These are phyloP conservation scores for Trichoderma arundinaceum DNA, from an alignment of 2,329 filamentous ascomycete genomes.

Conservation along the genomic window DNA sequence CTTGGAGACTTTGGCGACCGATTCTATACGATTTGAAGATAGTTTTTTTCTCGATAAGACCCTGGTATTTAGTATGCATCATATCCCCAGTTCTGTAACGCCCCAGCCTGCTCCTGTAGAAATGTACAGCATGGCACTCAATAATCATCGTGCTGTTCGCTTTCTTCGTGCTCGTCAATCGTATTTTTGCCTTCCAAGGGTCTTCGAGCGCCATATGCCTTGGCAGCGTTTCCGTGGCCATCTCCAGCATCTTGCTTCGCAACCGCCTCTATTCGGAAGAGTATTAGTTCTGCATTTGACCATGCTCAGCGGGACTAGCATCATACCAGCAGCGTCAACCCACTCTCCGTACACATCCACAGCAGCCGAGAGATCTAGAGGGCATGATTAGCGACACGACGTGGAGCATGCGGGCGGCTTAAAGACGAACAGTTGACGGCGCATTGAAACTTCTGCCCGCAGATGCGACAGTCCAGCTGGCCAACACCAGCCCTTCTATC, in stretches of 20 bases:
- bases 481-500: slow-evolving; percentile 93
- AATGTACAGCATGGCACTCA: slow-evolving; percentile 42
- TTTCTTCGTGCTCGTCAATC: slow-evolving; percentile 56
- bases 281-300: slow-evolving; percentile 32
- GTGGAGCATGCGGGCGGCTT: slow-evolving; percentile 7
- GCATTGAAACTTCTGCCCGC: slow-evolving; percentile 91
- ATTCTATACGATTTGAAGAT: slow-evolving; percentile 82
- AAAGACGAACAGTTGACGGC: slow-evolving; percentile 79
- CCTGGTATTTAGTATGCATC: slow-evolving; percentile 15
- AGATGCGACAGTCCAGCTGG: slow-evolving; percentile 86
- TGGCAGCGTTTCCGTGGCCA: slow-evolving; percentile 40
- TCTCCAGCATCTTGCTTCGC: slow-evolving; percentile 52
- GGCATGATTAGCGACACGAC: slow-evolving; percentile 34
- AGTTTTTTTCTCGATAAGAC: slow-evolving; percentile 8
- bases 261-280: slow-evolving; percentile 52
- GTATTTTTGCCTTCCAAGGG: slow-evolving; percentile 38
- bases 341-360: slow-evolving; percentile 98
- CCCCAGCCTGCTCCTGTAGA: slow-evolving; percentile 13
- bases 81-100: slow-evolving; percentile 19
- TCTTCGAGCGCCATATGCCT: slow-evolving; percentile 36
- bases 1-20: slow-evolving; percentile 95
- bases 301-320: neutral
- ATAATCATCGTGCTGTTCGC: slow-evolving; percentile 62
- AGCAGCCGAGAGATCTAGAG: slow-evolving; percentile 79
- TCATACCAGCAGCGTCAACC: slow-evolving; percentile 80